Evolutionary conservation across 2,329 filamentous ascomycete genomes (phyloP), one percentile per base, ranked within the genome.

Genomic region (Talaromyces pinophilus): DNA sequence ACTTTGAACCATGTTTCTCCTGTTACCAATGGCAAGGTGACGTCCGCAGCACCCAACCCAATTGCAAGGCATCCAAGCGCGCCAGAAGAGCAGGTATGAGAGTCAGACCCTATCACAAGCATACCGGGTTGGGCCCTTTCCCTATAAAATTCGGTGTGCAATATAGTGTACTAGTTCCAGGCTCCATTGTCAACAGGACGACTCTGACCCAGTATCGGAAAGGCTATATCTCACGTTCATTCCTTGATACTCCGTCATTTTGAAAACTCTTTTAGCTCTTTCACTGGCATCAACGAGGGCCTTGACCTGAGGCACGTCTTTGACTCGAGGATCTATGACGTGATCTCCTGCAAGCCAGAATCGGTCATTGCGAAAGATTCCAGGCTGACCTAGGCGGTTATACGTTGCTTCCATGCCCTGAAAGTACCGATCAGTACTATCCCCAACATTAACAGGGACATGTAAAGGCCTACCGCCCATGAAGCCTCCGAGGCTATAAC

Each of bases 341-440:
- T 84, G 82, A 69, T 84, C 83, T 1, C 79, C 79, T 0, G 82
- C 82, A 5, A 85, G 75, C 83, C 82, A 84, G 69, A 85, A 79
- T 0, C 82, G 73, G 67, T 84, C 82, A 62, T 84, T 85, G 8
- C 83, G 80, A 66, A 78, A 83, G n/a, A 82, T 80, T 3, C 78
- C 76, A 0, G 81, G 80, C 13, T 72, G 69, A 2, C 80, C 79
- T 7, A 84, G 70, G 3, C 71, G 62, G 4, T 80, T 72, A 68
- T 82, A 81, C 3, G 77, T 80, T 46, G 71, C 71, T 38, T 78
- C 74, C 81, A 83, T 83, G 48, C 77, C 75, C 75, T 72, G n/a
- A 19, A 55, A 28, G 10, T 11, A 48, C 10, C 10, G 11, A 25
- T 50, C 10, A 50, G 22, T 28, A 25, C 46, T 15, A 11, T 28